Percentiles rank a stretch among this genome's conserved stretches.
Conservation (phyloP, 2,329 filamentous ascomycete genomes). For the Paecilomyces fulvus region DNA sequence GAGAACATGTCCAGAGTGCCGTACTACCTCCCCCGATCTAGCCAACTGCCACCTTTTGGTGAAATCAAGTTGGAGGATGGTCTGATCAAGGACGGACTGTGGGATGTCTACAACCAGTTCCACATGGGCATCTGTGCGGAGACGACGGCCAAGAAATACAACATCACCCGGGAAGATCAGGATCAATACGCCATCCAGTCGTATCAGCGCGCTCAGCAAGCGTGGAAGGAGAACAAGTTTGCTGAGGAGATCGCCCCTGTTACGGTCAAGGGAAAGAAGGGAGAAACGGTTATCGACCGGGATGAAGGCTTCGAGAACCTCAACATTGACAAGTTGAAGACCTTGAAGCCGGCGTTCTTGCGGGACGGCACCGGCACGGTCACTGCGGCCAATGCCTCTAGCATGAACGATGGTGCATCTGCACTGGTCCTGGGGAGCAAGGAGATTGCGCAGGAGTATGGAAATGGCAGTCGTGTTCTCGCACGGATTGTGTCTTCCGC, state of each 20-base stretch:
- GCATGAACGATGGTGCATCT: slow-evolving; percentile 88
- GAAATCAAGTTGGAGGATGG: slow-evolving; percentile 84
- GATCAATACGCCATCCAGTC: slow-evolving; percentile 84
- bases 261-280: slow-evolving; percentile 75
- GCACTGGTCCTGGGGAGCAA: slow-evolving; percentile 79
- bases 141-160: slow-evolving; percentile 81
- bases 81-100: slow-evolving; percentile 86
- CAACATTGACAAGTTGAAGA: slow-evolving; percentile 76
- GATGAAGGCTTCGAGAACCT: slow-evolving; percentile 88
- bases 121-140: slow-evolving; percentile 99
- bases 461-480: slow-evolving; percentile 68
- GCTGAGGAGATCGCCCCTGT: slow-evolving; percentile 85
- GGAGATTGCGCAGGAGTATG: slow-evolving; percentile 71
- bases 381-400: slow-evolving; percentile 89
- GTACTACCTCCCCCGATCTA: slow-evolving; percentile 80
- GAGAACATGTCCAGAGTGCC: slow-evolving; percentile 96
- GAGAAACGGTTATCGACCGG: slow-evolving; percentile 65
- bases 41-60: slow-evolving; percentile 74
- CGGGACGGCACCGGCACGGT: slow-evolving; percentile 79
- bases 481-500: slow-evolving; percentile 78
- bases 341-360: slow-evolving; percentile 84
- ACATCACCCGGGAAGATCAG: slow-evolving; percentile 74
- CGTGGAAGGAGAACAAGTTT: slow-evolving; percentile 76
- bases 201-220: slow-evolving; percentile 81
- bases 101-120: slow-evolving; percentile 92